These are phyloP conservation scores for Emmonsiellopsis sp. DNA, from an alignment of 2,329 filamentous ascomycete genomes.

Conservation along the genomic window DNA sequence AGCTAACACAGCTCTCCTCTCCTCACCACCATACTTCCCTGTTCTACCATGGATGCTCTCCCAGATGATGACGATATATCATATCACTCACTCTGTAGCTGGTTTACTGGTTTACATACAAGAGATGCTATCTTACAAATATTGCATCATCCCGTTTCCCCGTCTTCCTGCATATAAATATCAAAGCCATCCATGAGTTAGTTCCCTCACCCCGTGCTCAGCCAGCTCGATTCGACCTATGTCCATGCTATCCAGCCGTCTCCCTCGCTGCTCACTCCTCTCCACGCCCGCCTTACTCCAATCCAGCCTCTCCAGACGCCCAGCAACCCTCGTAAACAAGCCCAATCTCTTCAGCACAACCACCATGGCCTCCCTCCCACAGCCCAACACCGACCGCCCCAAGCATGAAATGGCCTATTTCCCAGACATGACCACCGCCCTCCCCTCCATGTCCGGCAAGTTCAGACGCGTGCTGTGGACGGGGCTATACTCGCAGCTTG, in stretches of 20 bases:
- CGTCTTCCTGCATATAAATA: no score
- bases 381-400: conserved; percentile 27
- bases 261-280: not conserved
- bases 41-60: no score
- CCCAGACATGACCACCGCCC: conserved; percentile 44
- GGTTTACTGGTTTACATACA: no score
- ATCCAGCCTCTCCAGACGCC: not conserved
- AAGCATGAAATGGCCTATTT: conserved; percentile 54
- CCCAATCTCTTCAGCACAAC: not conserved
- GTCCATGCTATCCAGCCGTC: not conserved
- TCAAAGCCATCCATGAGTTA: no score
- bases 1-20: no score
- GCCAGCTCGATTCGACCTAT: not conserved
- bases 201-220: no score
- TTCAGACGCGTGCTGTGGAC: conserved; percentile 56
- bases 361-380: not conserved
- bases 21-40: no score
- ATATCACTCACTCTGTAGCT: no score
- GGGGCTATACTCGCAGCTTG: conserved; percentile 54
- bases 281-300: not conserved
- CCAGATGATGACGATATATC: no score
- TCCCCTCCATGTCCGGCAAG: conserved; percentile 49
- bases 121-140: no score
- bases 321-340: no score
- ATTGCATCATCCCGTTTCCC: no score